Percentiles rank a stretch among this genome's conserved stretches.
Evolutionary conservation across 148 eudicot species (phyloP).

Genomic region (Polygonum aviculare): DNA sequence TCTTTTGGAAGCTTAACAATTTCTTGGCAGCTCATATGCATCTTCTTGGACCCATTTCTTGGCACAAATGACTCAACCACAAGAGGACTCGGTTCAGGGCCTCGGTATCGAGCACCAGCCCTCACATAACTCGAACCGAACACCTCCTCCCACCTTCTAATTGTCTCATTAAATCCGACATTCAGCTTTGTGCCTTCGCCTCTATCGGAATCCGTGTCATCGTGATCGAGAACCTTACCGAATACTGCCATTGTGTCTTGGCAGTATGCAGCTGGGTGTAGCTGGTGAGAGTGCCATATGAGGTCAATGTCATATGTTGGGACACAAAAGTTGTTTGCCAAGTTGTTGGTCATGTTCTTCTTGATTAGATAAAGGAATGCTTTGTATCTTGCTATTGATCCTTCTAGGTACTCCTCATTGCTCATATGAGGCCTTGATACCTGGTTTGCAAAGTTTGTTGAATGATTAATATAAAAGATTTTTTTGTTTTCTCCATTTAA

Average conservation of each 20-base stretch:
- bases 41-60: neutral
- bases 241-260: conserved; percentile 35
- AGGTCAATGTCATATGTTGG: conserved; percentile 74
- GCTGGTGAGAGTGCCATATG: conserved; percentile 74
- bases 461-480: too few relatives aligned
- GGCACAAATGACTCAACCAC: neutral
- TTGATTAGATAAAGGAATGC: conserved; percentile 55
- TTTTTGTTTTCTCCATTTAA: too few relatives aligned
- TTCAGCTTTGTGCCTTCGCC: conserved; percentile 52
- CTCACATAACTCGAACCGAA: conserved; percentile 16
- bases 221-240: conserved; percentile 54
- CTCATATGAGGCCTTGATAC: conserved; percentile 44
- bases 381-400: conserved; percentile 62
- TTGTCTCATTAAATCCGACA: conserved; percentile 27
- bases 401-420: conserved; percentile 39
- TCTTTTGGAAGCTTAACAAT: conserved; percentile 10
- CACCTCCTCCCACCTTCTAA: conserved; percentile 15
- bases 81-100: conserved; percentile 11
- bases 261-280: conserved; percentile 42
- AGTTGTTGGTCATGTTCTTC: conserved; percentile 36
- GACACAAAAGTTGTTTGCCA: conserved; percentile 40
- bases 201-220: conserved; percentile 69
- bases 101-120: conserved; percentile 15
- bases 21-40: neutral
- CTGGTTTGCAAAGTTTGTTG: conserved; percentile 12